Conservation (phyloP, 495 filamentous ascomycete genomes). For the Podospora pseudocomata region DNA sequence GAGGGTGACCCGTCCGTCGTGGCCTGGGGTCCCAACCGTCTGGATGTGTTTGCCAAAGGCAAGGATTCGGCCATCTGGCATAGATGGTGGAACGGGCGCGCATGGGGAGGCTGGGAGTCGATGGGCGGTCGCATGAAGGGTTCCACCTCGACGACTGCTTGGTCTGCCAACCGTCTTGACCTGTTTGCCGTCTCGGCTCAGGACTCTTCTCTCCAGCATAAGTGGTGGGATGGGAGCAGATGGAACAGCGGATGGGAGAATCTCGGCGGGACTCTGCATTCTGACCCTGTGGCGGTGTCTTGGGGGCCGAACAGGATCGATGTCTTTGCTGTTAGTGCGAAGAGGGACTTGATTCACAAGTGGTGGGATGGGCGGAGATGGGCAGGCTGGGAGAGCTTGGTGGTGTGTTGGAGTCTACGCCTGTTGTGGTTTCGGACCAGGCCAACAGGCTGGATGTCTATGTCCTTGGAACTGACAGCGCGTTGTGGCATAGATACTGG, state of each 20-base stretch:
- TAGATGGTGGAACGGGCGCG: constrained; percentile 12
- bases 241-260: constrained; percentile 29
- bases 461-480: constrained; percentile 25
- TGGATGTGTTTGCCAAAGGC: constrained; percentile 17
- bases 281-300: constrained; percentile 21
- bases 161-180: constrained; percentile 29
- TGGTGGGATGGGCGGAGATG: constrained; percentile 24
- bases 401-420: constrained; percentile 18
- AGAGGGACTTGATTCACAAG: constrained; percentile 24
- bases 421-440: constrained; percentile 29
- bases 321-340: constrained; percentile 23
- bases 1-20: constrained; percentile 22
- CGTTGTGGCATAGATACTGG: constrained; percentile 23
- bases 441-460: constrained; percentile 33
- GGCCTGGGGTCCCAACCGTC: constrained; percentile 18
- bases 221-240: constrained; percentile 31
- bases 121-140: constrained; percentile 26
- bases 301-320: constrained; percentile 32
- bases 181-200: constrained; percentile 25
- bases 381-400: constrained; percentile 20
- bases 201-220: constrained; percentile 27
- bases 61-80: constrained; percentile 33
- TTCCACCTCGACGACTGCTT: constrained; percentile 19
- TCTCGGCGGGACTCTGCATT: constrained; percentile 25
- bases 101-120: constrained; percentile 25